Percentiles rank a stretch among this genome's conserved stretches.
Conservation (phyloP, 352 stramenopile genomes). For the Pythium utonaiense region DNA sequence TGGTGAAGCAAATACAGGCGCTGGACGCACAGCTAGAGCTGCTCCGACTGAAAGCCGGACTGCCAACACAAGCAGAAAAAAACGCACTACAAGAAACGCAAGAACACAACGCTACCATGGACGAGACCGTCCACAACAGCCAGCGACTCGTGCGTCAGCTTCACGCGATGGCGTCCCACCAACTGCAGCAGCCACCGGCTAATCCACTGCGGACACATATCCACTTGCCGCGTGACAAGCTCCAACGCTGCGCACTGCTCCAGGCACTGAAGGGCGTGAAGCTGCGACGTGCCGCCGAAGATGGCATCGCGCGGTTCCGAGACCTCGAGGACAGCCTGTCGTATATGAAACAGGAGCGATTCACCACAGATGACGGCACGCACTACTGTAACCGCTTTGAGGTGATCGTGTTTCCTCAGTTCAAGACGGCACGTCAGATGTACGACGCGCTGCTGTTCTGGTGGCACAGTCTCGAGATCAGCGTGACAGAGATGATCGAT, state of each 20-base stretch:
- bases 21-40: constrained; percentile 14
- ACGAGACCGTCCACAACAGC: background rate
- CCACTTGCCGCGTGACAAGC: background rate
- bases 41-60: background rate
- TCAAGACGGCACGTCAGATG: constrained; percentile 36
- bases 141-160: background rate
- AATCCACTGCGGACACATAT: background rate
- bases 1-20: constrained; percentile 6
- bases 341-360: constrained; percentile 1
- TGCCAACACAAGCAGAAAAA: background rate
- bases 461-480: constrained; percentile 46
- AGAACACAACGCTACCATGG: background rate
- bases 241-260: background rate
- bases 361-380: background rate
- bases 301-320: background rate
- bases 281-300: background rate
- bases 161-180: background rate
- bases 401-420: constrained; percentile 32
- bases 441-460: constrained; percentile 41
- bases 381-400: constrained; percentile 22
- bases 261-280: background rate
- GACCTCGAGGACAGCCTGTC: background rate
- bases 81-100: background rate
- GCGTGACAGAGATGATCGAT: constrained; percentile 37
- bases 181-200: background rate